Evolutionary conservation across 208 protist species (phyloP).

Genomic region (Trypanosoma cruzi): DNA sequence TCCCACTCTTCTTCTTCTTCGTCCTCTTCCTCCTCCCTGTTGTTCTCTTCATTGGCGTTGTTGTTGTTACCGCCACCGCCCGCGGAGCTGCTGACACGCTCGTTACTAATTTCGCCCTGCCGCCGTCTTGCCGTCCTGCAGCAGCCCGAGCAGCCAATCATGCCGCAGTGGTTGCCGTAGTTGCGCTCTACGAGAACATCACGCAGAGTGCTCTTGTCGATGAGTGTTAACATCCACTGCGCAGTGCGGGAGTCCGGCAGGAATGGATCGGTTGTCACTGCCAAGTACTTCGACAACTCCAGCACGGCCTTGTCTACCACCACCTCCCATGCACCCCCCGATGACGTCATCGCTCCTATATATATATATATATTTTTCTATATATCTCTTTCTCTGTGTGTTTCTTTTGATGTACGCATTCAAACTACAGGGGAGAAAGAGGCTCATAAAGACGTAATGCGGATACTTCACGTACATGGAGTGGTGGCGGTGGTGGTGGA

Average conservation of each 20-base stretch:
- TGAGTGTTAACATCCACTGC: conserved; percentile 53
- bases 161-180: conserved; percentile 54
- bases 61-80: conserved; percentile 12
- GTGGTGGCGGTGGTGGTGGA: too few species aligned
- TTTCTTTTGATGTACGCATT: background rate
- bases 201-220: conserved; percentile 53
- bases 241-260: conserved; percentile 35
- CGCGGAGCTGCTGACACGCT: background rate
- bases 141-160: conserved; percentile 51
- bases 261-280: conserved; percentile 43
- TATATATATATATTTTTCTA: background rate
- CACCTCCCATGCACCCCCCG: conserved; percentile 54
- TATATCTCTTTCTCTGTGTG: background rate
- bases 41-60: conserved; percentile 7
- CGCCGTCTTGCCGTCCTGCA: background rate
- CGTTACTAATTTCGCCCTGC: background rate
- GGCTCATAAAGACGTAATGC: too few species aligned
- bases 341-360: conserved; percentile 8
- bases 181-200: conserved; percentile 79
- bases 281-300: conserved; percentile 60
- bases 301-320: conserved; percentile 64
- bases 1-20: conserved; percentile 32
- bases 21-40: conserved; percentile 16
- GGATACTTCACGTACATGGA: too few species aligned
- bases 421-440: too few species aligned